Evolutionary conservation across 768 basidiomycete genomes (phyloP), one percentile per base, ranked within the genome.

Genomic region (Xanthoconium stramineum): DNA sequence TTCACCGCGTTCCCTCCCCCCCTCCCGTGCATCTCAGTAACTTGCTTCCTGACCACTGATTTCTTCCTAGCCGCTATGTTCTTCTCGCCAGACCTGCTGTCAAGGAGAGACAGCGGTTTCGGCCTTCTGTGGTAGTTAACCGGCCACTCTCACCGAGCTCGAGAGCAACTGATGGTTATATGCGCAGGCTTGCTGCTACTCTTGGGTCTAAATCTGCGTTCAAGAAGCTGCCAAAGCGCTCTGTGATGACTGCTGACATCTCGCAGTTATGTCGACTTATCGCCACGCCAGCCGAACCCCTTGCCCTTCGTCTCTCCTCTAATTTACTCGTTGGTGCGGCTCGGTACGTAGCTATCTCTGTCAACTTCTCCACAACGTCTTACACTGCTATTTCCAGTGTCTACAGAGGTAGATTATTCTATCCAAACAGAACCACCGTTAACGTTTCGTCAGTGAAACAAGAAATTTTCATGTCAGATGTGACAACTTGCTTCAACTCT

Each of bases 261-360:
- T 71, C 83, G 35, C 82, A 89, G 69, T 72, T 95, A 65, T 96
- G 94, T 69, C 81, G 78, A 37, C 79, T 93, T 38, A 94, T 96
- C 50, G 81, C 84, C 29, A 79, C 88, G 62, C 94, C 94, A n/a
- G 71, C 78, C 24, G 94, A 95, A 61, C 94, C 94, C 38, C 78
- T 96, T 35, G 93, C 94, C 3, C 74, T 96, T 53, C 79, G 94
- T 60, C 75, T 95, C 52, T 94, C 93, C 11, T 92, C 91, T 56
- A 93, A 92, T 66, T 74, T 96, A 42, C 85, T 96, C 79, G 86
- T 95, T 57, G 94, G 94, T 5, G 94, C 88, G 36, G 90, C 88
- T 20, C 83, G 93, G 93, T 93, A 70, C 56, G 82, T 63, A 45
- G 5, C 30, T 24, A 4, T 40, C 24, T 9, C 45, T 30, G 43